Base-by-base conservation (phyloP, 202 grass and related monocot genomes). In the Elaeis oleifera region DNA sequence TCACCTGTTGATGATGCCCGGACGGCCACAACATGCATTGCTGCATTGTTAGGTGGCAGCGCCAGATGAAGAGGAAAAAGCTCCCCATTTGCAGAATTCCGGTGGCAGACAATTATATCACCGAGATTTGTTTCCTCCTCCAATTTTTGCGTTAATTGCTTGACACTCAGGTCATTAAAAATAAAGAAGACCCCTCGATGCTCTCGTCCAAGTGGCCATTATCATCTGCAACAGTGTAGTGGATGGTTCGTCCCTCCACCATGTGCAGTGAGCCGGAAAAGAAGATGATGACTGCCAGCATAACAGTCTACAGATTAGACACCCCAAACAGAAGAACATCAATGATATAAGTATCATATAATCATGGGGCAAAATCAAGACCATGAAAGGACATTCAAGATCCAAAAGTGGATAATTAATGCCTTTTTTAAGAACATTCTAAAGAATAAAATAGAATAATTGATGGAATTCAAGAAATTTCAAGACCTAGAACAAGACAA, bases 1-100 rank as follows among this genome's bases (percentile, higher is more conserved):
- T 23, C 20, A 85, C 87, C 84, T 91, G 29, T 83, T 0, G 92
- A 91, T 0, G 74, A 79, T 27, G 82, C 66, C 3, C 22, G 56
- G 53, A 92, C 82, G 1, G 92, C 55, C 56, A 92, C 80, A 3
- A 89, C 57, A 16, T 83, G 66, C 92, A 97, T 74, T 21, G 81
- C 61, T 3, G 49, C 63, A 25, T 97, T 97, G 71, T 86, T 83
- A 16, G 81, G 88, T 1, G 92, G 92, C 18, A 97, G 59, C 60
- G 81, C 76, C 11, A 97, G 76, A 11, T 26, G 81, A 19, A 97
- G 84, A 49, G 81, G 81, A 39, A 69, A 53, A 18, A 97, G 80
- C 61, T 81, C 81, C 2, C 68, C 61, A 6, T 59, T 89, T 60
- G 89, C 68, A 0, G 76, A 66, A 64, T 77, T 92, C 0, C 54